These are phyloP conservation scores for Thecaphora thlaspeos DNA, from an alignment of 1,284 basidiomycete genomes.

Conservation along the genomic window DNA sequence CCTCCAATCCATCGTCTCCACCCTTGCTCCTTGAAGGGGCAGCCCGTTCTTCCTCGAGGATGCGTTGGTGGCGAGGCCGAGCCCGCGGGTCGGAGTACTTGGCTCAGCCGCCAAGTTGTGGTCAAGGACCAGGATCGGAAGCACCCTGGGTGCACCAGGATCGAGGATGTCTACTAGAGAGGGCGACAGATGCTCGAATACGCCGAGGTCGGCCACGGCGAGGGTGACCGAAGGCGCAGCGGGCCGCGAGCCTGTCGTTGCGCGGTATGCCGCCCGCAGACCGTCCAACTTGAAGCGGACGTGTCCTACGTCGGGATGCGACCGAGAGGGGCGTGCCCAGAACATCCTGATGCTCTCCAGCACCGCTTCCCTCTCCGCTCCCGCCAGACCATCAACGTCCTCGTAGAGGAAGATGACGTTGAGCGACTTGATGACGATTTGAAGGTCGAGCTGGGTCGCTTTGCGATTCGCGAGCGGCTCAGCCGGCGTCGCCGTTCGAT, in stretches of 20 bases:
- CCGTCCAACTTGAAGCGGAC: constrained; percentile 28
- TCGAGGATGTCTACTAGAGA: constrained; percentile 9
- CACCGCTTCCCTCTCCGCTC: background rate
- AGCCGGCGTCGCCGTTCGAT: too few relatives aligned
- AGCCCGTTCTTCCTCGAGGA: too few relatives aligned
- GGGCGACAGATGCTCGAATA: constrained; percentile 29
- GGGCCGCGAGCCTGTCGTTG: background rate
- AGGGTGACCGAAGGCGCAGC: constrained; percentile 3
- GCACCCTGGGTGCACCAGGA: constrained; percentile 7
- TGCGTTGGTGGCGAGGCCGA: too few relatives aligned
- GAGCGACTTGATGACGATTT: constrained; percentile 6
- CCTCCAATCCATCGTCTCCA: constrained; percentile 3
- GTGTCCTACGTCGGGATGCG: constrained; percentile 35
- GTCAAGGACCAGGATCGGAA: constrained; percentile 34
- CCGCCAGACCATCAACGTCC: background rate
- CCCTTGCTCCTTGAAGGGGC: too few relatives aligned
- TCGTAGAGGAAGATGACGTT: constrained; percentile 36
- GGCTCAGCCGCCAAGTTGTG: constrained; percentile 8
- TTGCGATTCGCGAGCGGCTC: too few relatives aligned
- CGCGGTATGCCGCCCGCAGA: background rate
- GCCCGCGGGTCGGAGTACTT: too few relatives aligned
- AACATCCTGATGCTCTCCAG: constrained; percentile 12
- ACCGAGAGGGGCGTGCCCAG: constrained; percentile 32
- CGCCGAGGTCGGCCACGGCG: constrained; percentile 13
- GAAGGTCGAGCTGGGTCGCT: too few relatives aligned